phyloP scores from a whole-genome alignment of 805 yeast genomes.

The Candida chauliodis region DNA sequence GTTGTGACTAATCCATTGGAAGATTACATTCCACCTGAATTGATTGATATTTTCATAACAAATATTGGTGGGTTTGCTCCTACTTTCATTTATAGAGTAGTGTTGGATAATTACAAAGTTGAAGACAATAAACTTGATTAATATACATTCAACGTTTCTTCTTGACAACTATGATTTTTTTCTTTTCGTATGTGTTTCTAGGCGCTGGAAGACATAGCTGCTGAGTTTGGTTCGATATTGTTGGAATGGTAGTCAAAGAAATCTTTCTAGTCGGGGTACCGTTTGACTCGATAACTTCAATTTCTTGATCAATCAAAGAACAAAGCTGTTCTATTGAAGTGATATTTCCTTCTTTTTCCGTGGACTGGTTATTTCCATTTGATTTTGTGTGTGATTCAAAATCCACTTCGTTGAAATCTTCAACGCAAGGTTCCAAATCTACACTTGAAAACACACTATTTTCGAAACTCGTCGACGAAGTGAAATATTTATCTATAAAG shows the following conservation, averaged over 20 bases:
- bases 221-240: background rate
- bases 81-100: conserved; percentile 90
- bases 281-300: background rate
- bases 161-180: conserved; percentile 1
- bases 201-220: too few relatives aligned
- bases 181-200: background rate
- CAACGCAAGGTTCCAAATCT: conserved; percentile 3
- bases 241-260: background rate
- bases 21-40: conserved; percentile 91
- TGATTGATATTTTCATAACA: conserved; percentile 89
- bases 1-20: conserved; percentile 79
- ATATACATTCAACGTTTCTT: background rate
- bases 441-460: background rate
- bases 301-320: conserved; percentile 8
- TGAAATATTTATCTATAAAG: background rate
- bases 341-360: background rate
- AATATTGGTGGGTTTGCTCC: conserved; percentile 97
- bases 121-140: conserved; percentile 69
- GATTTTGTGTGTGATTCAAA: background rate
- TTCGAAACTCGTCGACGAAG: background rate
- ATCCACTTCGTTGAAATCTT: background rate
- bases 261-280: background rate
- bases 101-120: conserved; percentile 86
- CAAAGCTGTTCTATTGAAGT: conserved; percentile 4
- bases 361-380: background rate